Conservation (phyloP, 2,329 filamentous ascomycete species). For the Leptographium wingfieldii region DNA sequence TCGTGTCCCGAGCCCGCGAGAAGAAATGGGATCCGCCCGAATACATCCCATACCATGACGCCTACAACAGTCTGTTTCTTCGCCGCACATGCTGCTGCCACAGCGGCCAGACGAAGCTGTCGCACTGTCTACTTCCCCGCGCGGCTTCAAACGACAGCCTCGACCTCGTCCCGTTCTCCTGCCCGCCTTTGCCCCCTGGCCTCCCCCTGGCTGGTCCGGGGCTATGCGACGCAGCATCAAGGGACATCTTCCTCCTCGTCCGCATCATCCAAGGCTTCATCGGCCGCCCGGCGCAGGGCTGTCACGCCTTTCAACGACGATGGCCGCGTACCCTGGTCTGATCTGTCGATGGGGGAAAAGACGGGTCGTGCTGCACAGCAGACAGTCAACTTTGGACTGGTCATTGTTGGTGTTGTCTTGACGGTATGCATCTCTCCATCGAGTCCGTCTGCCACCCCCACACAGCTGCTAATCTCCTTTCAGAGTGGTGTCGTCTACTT, state of each 20-base stretch:
- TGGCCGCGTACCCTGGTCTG: slow-evolving; percentile 66
- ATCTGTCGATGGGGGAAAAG: slow-evolving; percentile 67
- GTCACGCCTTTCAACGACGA: slow-evolving; percentile 82
- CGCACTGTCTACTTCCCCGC: background rate
- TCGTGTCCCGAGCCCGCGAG: background rate
- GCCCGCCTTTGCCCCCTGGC: background rate
- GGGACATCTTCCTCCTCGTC: slow-evolving; percentile 9
- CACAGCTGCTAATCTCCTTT: background rate
- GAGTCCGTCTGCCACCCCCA: background rate
- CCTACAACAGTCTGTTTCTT: background rate
- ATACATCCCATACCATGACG: background rate
- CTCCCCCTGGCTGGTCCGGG: slow-evolving; percentile 19
- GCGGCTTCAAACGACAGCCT: background rate
- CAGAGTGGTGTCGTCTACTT: slow-evolving; percentile 68
- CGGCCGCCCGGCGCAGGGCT: slow-evolving; percentile 45
- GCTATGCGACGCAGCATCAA: slow-evolving; percentile 45
- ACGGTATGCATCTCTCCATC: slow-evolving; percentile 42
- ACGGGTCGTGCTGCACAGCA: slow-evolving; percentile 78
- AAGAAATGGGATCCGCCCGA: background rate
- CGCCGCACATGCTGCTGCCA: background rate
- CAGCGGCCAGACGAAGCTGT: background rate
- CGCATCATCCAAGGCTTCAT: slow-evolving; percentile 15
- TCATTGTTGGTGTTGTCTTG: slow-evolving; percentile 60
- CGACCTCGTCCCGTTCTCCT: slow-evolving; percentile 12
- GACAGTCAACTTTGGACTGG: slow-evolving; percentile 72